Evolutionary conservation across 2,329 filamentous ascomycete species (phyloP).

Genomic region (Didymella glomerata): DNA sequence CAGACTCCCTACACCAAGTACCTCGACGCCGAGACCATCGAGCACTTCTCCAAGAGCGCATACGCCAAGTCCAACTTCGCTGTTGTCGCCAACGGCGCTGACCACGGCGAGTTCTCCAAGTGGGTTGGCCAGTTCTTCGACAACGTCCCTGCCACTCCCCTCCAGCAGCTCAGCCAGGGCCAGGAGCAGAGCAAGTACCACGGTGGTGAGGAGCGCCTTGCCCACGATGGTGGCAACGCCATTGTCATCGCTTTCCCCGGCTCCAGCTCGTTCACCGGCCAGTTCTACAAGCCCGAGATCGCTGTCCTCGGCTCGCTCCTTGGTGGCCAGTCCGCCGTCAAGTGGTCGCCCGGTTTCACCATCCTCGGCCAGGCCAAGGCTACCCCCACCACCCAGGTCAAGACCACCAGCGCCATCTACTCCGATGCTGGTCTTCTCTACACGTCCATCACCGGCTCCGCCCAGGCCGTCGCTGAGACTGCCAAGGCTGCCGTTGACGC

Average conservation of each 20-base stretch:
- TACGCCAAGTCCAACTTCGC: constrained; percentile 93
- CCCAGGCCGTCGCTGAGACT: constrained; percentile 74
- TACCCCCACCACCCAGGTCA: constrained; percentile 71
- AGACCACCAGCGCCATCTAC: constrained; percentile 83
- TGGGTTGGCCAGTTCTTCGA: constrained; percentile 96
- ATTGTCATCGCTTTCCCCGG: constrained; percentile 93
- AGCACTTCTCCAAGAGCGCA: constrained; percentile 77
- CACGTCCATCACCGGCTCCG: constrained; percentile 80
- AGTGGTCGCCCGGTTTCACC: constrained; percentile 94
- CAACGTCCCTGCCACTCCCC: constrained; percentile 63
- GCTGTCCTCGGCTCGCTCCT: constrained; percentile 88
- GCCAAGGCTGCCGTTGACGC: constrained; percentile 80
- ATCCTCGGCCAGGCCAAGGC: constrained; percentile 80
- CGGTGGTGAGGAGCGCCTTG: constrained; percentile 91
- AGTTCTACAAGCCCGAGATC: constrained; percentile 86
- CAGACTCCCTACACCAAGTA: constrained; percentile 80
- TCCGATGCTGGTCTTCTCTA: constrained; percentile 92
- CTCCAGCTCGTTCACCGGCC: constrained; percentile 75
- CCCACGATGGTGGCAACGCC: constrained; percentile 79
- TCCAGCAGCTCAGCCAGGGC: constrained; percentile 61
- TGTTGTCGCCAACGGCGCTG: constrained; percentile 87
- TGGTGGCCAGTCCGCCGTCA: constrained; percentile 89
- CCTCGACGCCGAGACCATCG: constrained; percentile 76
- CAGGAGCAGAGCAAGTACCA: constrained; percentile 81
- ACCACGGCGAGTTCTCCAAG: constrained; percentile 77